phyloP scores from a whole-genome alignment of 78 protist genomes.

The Dictyostelium intermedium region DNA sequence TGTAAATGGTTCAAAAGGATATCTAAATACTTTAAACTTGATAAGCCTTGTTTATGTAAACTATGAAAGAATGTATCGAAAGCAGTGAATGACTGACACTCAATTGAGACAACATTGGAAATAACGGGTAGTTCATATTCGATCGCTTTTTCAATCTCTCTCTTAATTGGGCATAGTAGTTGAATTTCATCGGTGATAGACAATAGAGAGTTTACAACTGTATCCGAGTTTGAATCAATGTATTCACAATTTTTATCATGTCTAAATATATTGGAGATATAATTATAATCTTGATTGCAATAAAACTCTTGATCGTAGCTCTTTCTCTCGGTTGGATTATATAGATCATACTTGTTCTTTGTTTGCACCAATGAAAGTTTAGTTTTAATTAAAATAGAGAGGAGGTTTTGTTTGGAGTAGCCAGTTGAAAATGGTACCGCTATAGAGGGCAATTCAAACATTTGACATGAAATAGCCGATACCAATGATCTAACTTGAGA shows the following conservation, averaged over 20 bases:
- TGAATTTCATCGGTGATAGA: neutral
- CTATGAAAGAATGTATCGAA: conserved; percentile 26
- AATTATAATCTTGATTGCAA: conserved; percentile 41
- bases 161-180: neutral
- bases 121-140: conserved; percentile 27
- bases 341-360: neutral
- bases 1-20: neutral
- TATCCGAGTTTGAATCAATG: neutral
- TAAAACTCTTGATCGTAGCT: neutral
- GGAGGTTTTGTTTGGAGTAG: conserved; percentile 19
- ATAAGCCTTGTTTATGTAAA: neutral
- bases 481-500: neutral
- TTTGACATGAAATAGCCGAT: conserved; percentile 51
- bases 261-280: conserved; percentile 31
- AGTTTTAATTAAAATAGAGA: neutral
- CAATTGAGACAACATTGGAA: neutral
- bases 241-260: neutral
- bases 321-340: neutral
- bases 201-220: neutral
- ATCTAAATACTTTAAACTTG: conserved; percentile 23
- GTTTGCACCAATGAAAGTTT: neutral
- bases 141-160: neutral
- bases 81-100: conserved; percentile 2
- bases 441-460: conserved; percentile 69
- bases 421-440: conserved; percentile 53